Evolutionary conservation across 371 early-diverging fungal species (phyloP), one percentile per base, ranked within the genome.

Genomic region (Furculomyces boomerangus): DNA sequence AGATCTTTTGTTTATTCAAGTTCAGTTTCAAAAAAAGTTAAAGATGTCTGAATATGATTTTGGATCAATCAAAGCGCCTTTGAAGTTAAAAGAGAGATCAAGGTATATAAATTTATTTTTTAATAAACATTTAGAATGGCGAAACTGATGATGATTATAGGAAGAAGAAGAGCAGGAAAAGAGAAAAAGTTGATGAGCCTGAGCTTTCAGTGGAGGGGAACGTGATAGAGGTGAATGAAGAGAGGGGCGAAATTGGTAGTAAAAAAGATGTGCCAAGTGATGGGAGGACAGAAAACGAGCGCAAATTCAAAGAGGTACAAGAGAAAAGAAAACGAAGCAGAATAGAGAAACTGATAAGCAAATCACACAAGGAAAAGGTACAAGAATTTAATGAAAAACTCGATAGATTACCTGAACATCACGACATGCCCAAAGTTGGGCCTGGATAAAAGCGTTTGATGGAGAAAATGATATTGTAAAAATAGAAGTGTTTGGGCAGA

Each of bases 341-440:
- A 44, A 72, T 75, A 20, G 64, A 64, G 14, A 46, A 53, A 39
- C 24, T 63, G 30, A 65, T 75, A 0, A 54, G 50, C 32, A 74
- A 77, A 45, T 73, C 77, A 14, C 74, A 79, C 57, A 72, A 75
- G 55, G 79, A 79, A n/a, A 66, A 73, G 20, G 72, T 79, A 13
- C 66, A 70, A 57, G 79, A 79, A 8, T 75, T 74, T 60, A 79
- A 79, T 60, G 63, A 68, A 18, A 71, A 74, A 45, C 62, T 79
- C 18, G 76, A 73, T 30, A 56, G 45, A 32, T 60, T 75, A 2
- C 67, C 70, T 40, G 79, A 79, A 55, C 79, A 79, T 62, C 61
- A 79, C 63, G 79, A 79, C 56, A 74, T 78, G 60, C 79, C 79
- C 3, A 72, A 73, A 48, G 77, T 77, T 25, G 74, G 76, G 2